Percentiles rank a stretch among this genome's conserved stretches.
phyloP scores from a whole-genome alignment of 495 filamentous ascomycete genomes.

The Hypoxylon trugodes region DNA sequence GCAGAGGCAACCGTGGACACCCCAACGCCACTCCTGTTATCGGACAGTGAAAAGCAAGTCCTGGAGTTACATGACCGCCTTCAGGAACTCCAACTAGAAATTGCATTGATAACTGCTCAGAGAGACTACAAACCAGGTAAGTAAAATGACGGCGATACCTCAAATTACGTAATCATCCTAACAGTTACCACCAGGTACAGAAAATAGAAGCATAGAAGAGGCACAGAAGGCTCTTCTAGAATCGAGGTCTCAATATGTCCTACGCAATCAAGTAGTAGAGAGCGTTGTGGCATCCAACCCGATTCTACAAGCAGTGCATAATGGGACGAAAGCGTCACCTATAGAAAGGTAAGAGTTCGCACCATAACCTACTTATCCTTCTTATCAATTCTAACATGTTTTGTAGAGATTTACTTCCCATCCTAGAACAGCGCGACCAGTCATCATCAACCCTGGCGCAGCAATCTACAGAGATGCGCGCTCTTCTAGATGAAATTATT shows the following conservation, averaged over 20 bases:
- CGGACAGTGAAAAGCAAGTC: slow-evolving; percentile 66
- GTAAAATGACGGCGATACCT: slow-evolving; percentile 10
- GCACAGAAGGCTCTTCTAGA: slow-evolving; percentile 73
- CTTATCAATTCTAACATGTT: slow-evolving; percentile 12
- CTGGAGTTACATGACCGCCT: slow-evolving; percentile 74
- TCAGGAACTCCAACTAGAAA: slow-evolving; percentile 74
- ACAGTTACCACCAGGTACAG: slow-evolving; percentile 1
- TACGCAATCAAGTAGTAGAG: slow-evolving; percentile 72
- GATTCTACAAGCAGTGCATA: slow-evolving; percentile 77
- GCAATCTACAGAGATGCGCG: slow-evolving; percentile 59
- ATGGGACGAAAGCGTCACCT: slow-evolving; percentile 68
- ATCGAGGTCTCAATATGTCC: slow-evolving; percentile 70
- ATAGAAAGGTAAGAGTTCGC: slow-evolving; percentile 67
- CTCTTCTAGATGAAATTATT: slow-evolving; percentile 58
- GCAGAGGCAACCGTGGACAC: slow-evolving; percentile 14
- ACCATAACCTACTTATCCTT: neutral
- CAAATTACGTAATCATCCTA: neutral
- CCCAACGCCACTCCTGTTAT: slow-evolving; percentile 57
- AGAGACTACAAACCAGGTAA: slow-evolving; percentile 43
- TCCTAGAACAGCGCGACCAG: slow-evolving; percentile 72
- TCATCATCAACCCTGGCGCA: slow-evolving; percentile 67
- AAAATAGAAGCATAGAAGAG: slow-evolving; percentile 57
- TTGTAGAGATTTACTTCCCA: slow-evolving; percentile 68
- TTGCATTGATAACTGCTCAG: slow-evolving; percentile 69
- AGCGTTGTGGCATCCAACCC: slow-evolving; percentile 75